phyloP scores from a whole-genome alignment of 495 filamentous ascomycete species.

The Podospora sp. region DNA sequence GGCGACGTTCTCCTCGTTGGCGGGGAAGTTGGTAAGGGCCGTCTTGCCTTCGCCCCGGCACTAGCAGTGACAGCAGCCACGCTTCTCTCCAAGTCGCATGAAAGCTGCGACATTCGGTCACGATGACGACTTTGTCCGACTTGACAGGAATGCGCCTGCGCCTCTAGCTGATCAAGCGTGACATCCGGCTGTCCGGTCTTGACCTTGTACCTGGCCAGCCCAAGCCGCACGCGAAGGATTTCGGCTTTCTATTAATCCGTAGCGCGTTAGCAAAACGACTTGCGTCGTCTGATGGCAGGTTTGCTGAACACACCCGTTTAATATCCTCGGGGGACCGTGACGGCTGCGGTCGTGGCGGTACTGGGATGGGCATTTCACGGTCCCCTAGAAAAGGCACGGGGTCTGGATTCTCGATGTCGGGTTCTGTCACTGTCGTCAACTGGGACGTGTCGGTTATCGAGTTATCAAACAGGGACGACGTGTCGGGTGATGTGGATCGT shows the following conservation, averaged over 20 bases:
- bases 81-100: neutral
- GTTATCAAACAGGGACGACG: constrained; percentile 42
- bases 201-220: constrained; percentile 57
- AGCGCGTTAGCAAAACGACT: constrained; percentile 37
- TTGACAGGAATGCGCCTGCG: neutral
- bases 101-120: neutral
- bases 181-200: constrained; percentile 54
- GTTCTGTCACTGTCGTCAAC: constrained; percentile 43
- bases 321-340: neutral
- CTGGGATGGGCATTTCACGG: constrained; percentile 8
- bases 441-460: constrained; percentile 42
- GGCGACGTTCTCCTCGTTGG: neutral
- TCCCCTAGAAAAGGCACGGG: neutral
- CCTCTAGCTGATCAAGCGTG: constrained; percentile 47
- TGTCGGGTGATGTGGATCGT: constrained; percentile 27
- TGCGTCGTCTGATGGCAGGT: constrained; percentile 1
- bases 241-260: constrained; percentile 53
- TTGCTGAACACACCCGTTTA: neutral
- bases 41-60: neutral
- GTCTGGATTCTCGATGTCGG: constrained; percentile 32
- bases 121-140: neutral
- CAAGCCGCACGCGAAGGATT: constrained; percentile 52
- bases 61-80: neutral
- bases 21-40: neutral
- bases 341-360: constrained; percentile 10